Percentiles rank a stretch among this genome's conserved stretches.
phyloP scores from a whole-genome alignment of 768 basidiomycete genomes.

The Tylopilus subfusipes region DNA sequence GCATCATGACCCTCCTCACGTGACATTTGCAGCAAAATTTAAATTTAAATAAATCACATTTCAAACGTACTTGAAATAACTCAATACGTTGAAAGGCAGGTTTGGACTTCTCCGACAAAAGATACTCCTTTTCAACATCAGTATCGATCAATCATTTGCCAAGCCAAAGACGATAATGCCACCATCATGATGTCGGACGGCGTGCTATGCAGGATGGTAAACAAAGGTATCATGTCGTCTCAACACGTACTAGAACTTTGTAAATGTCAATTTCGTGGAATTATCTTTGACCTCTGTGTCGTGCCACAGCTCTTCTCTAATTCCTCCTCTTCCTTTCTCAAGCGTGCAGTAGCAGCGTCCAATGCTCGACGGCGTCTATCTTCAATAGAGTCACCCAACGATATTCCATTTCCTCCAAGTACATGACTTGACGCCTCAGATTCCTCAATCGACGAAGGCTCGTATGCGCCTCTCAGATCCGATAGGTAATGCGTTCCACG shows the following conservation, averaged over 20 bases:
- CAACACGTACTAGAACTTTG: not conserved
- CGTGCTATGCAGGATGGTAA: not conserved
- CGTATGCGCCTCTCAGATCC: slow-evolving; percentile 38
- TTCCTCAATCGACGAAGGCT: slow-evolving; percentile 55
- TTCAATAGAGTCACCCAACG: slow-evolving; percentile 45
- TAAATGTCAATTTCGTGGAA: not conserved
- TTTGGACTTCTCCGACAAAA: too few relatives aligned
- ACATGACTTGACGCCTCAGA: slow-evolving; percentile 50
- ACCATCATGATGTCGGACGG: too few relatives aligned
- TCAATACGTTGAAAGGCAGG: too few relatives aligned
- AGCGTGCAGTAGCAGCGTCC: slow-evolving; percentile 58
- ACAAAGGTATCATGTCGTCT: not conserved
- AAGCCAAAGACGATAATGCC: too few relatives aligned
- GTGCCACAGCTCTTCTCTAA: slow-evolving; percentile 72
- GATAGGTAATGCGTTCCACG: slow-evolving; percentile 54
- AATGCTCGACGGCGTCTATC: slow-evolving; percentile 54
- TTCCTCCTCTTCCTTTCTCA: slow-evolving; percentile 66
- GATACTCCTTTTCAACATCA: too few relatives aligned
- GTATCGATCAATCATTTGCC: too few relatives aligned
- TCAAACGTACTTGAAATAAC: too few relatives aligned
- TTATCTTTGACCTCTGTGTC: slow-evolving; percentile 6
- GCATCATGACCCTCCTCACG: too few relatives aligned
- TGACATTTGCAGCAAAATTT: too few relatives aligned
- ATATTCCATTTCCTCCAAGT: slow-evolving; percentile 45
- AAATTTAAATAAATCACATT: too few relatives aligned